Conservation (phyloP, 2,329 filamentous ascomycete genomes). For the Sporothrix globosa region DNA sequence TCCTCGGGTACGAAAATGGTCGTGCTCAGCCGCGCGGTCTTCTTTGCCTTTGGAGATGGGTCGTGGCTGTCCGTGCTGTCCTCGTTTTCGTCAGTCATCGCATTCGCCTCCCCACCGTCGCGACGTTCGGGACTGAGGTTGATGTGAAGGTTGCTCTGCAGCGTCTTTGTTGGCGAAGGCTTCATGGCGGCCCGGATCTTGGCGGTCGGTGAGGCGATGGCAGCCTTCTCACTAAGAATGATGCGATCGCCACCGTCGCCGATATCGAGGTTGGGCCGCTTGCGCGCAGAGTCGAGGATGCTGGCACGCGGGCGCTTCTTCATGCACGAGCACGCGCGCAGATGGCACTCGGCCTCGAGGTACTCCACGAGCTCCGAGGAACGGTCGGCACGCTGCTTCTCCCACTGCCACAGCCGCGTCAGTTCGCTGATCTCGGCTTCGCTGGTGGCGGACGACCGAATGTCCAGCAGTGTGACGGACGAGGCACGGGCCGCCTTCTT, state of each 20-base stretch:
- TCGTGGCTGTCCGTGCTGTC: not conserved
- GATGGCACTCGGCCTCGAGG: slow-evolving; percentile 72
- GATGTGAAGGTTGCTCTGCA: slow-evolving; percentile 39
- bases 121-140: slow-evolving; percentile 25
- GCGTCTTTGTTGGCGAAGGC: slow-evolving; percentile 46
- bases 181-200: slow-evolving; percentile 38
- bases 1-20: slow-evolving; percentile 64
- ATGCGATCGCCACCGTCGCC: slow-evolving; percentile 50
- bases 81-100: not conserved
- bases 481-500: slow-evolving; percentile 50
- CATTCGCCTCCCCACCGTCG: not conserved
- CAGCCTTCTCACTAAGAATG: slow-evolving; percentile 47
- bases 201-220: slow-evolving; percentile 33
- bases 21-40: slow-evolving; percentile 45
- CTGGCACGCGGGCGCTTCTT: slow-evolving; percentile 46
- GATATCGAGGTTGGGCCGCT: slow-evolving; percentile 45
- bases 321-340: slow-evolving; percentile 67
- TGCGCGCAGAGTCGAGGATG: slow-evolving; percentile 42
- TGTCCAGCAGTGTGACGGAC: slow-evolving; percentile 51
- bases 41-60: slow-evolving; percentile 17
- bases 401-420: slow-evolving; percentile 57
- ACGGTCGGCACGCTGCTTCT: slow-evolving; percentile 65
- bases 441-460: slow-evolving; percentile 58
- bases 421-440: slow-evolving; percentile 64
- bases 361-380: slow-evolving; percentile 76